A percentile compares a stretch with the other conserved stretches of the same genome.
phyloP scores from a whole-genome alignment of 371 early-diverging fungal species.

The Circinella umbellata region DNA sequence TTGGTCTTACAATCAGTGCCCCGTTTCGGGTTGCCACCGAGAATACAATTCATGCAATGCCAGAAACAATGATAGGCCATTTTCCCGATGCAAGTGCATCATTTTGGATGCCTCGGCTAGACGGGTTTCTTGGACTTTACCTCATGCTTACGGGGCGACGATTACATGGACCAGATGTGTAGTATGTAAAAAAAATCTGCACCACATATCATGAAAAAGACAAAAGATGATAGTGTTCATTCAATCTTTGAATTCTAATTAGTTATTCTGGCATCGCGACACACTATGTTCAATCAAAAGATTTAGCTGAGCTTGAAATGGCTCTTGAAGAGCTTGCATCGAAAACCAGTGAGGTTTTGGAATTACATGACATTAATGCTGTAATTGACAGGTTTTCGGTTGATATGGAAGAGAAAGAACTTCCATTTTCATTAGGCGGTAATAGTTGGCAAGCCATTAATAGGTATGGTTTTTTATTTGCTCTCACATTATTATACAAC shows the following conservation, averaged over 20 bases:
- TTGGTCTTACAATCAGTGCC: conserved; percentile 90
- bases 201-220: too few species aligned
- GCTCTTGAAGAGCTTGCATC: conserved; percentile 81
- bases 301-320: conserved; percentile 79
- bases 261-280: conserved; percentile 87
- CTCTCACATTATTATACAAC: too few species aligned
- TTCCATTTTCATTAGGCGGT: conserved; percentile 58
- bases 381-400: conserved; percentile 92
- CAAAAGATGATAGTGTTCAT: too few species aligned
- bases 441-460: conserved; percentile 76
- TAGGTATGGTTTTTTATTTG: too few species aligned
- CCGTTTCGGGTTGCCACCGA: conserved; percentile 96
- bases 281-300: conserved; percentile 89
- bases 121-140: conserved; percentile 89
- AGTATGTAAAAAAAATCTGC: conserved; percentile 65
- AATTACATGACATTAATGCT: conserved; percentile 76
- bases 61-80: conserved; percentile 91
- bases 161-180: conserved; percentile 81
- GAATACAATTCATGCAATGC: conserved; percentile 92
- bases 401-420: conserved; percentile 30
- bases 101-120: conserved; percentile 91
- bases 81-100: conserved; percentile 95
- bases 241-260: background rate
- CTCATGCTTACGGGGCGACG: conserved; percentile 86
- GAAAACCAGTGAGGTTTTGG: conserved; percentile 69